Percentiles rank a stretch among this genome's conserved stretches.
Conservation (phyloP, 2,329 filamentous ascomycete genomes). For the Aplosporella prunicola region DNA sequence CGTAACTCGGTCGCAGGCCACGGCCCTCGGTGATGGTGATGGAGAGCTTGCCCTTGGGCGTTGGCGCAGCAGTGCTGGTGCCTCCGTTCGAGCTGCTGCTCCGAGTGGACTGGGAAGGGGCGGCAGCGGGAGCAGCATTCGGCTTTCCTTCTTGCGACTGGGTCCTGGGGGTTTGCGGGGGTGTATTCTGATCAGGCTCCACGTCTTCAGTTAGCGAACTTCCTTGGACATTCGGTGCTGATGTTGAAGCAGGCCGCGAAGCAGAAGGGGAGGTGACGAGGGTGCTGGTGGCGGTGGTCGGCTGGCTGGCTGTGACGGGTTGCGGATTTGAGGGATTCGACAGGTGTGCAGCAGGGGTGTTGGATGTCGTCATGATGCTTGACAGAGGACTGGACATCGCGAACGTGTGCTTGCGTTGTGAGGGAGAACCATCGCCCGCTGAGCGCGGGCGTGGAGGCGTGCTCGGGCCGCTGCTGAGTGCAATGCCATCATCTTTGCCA, state of each 20-base stretch:
- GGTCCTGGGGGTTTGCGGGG: slow-evolving; percentile 80
- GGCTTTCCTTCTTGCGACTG: slow-evolving; percentile 56
- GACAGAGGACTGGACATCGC: slow-evolving; percentile 46
- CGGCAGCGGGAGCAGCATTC: slow-evolving; percentile 18
- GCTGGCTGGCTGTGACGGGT: slow-evolving; percentile 35
- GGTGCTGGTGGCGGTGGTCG: slow-evolving; percentile 45
- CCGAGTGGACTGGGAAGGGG: slow-evolving; percentile 43
- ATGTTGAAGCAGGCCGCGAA: slow-evolving; percentile 40
- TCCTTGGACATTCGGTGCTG: slow-evolving; percentile 58
- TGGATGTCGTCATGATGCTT: slow-evolving; percentile 52
- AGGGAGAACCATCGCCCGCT: slow-evolving; percentile 15
- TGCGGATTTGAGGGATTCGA: slow-evolving; percentile 50
- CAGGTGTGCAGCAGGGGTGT: slow-evolving; percentile 57
- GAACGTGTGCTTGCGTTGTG: slow-evolving; percentile 26
- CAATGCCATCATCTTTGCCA: slow-evolving; percentile 16
- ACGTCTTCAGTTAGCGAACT: slow-evolving; percentile 80
- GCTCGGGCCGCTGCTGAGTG: slow-evolving; percentile 12
- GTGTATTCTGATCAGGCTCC: slow-evolving; percentile 59
- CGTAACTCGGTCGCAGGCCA: slow-evolving; percentile 68
- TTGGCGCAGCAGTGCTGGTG: slow-evolving; percentile 53
- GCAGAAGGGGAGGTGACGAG: slow-evolving; percentile 38
- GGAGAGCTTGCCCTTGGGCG: slow-evolving; percentile 76
- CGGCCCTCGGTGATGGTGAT: slow-evolving; percentile 83
- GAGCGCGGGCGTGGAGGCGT: slow-evolving; percentile 18
- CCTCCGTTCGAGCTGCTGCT: slow-evolving; percentile 22